Base-by-base conservation (phyloP, 2,329 filamentous ascomycete species). In the Apiospora pterosperma region DNA sequence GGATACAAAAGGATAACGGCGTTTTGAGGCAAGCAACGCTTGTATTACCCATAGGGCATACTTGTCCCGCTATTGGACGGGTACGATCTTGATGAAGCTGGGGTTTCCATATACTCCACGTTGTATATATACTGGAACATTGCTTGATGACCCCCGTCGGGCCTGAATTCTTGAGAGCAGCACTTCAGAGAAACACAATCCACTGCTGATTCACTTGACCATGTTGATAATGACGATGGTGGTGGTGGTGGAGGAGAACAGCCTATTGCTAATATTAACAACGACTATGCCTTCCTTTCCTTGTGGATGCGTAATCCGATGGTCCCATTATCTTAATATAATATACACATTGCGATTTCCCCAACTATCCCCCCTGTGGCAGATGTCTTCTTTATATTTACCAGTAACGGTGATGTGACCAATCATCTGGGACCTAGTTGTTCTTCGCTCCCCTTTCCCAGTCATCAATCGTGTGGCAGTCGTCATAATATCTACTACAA, bases 401-500 rank as follows among this genome's bases (percentile, higher is more conserved):
- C 28, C 52, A 59, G 52, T 42, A 6, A 10, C 11, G 44, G 23
- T 23, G 28, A 14, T 14, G 25, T 48, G 16, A 16, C 28, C 48
- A 34, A 34, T 34, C 8, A 11, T 11, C 8, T 31, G 16, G 44
- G 25, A 8, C 19, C 25, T 14, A 7, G 25, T n/a, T n/a, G 4
- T 12, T 48, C 34, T 41, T 16, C 12, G 7, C n/a, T 38, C 21
- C 12, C 19, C 8, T 10, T 36, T 36, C 16, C 7, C 38, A 12
- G 23, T 36, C 38, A 10, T 38, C 16, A n/a, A 8, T 41, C 19
- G 21, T 41, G 39, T n/a, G 39, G 39, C 39, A 23, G n/a, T 6
- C 41, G n/a, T n/a, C 41, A 7, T 1, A 21, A 23, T 42, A 42
- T 31, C 31, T 31, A 44, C 78, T 78, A 92, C 78, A 97, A 76